Evolutionary conservation across 2,329 filamentous ascomycete genomes (phyloP), one percentile per base, ranked within the genome.

Genomic region (Diplodia mutila): DNA sequence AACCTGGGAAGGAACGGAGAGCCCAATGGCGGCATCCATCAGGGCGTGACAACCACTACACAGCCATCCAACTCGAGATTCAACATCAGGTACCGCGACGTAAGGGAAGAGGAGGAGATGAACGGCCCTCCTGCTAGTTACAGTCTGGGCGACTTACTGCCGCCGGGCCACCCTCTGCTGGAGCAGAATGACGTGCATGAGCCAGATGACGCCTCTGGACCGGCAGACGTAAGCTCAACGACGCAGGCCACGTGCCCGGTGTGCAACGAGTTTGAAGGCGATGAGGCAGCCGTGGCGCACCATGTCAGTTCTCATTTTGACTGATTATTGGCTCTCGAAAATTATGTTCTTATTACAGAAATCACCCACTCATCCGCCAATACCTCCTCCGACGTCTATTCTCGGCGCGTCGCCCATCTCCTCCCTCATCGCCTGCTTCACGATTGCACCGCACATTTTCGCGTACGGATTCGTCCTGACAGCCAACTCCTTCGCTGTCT

Each of bases 271-370:
- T 92, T 92, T 75, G 84, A 89, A 71, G 90, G 90, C 1, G 90
- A 92, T 71, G 89, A 90, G 72, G 80, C 81, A 0, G 90, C 90
- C 9, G 88, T 92, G 11, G 86, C 86, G 11, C 84, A 89, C 76
- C 90, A 92, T 72, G 88, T 92, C 68, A 85, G 86, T 29, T 75
- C 73, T 3, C 87, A 90, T 74, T 88, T 90, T 65, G 80, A 69
- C 12, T 73, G 68, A 69, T 42, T 64, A 61, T 34, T 34, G 42
- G 51, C n/a, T 21, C 18, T 14, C 23, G 7, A 39, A 8, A 18
- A 21, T 37, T 3, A 25, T 29, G 39, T 32, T 65, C 11, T 23
- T 12, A 23, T 21, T 27, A 46, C 49, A 48, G 61, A 11, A 42
- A 18, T 18, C 23, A 21, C 12, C 18, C 34, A 54, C 16, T 32